Percentiles rank a stretch among this genome's conserved stretches.
These are phyloP conservation scores for Corrigiola litoralis DNA, from an alignment of 179 eudicot species.

Conservation along the genomic window DNA sequence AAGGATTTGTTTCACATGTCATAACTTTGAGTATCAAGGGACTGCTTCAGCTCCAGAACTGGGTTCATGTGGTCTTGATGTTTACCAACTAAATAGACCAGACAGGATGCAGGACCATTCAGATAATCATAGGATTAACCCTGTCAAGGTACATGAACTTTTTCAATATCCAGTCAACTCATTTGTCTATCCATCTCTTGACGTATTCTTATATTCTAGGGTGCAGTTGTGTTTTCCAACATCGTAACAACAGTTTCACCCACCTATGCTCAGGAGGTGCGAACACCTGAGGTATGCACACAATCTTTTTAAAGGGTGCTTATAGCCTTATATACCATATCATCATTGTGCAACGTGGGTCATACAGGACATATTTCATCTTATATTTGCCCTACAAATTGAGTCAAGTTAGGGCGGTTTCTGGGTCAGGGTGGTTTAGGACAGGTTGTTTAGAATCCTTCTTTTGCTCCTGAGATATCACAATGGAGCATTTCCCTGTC, in stretches of 20 bases:
- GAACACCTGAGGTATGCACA: slow-evolving; percentile 64
- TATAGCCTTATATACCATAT: too few relatives aligned
- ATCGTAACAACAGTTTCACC: slow-evolving; percentile 98
- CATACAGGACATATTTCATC: too few relatives aligned
- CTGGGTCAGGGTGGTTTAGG: too few relatives aligned
- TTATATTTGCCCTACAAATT: too few relatives aligned
- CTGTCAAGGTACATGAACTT: slow-evolving; percentile 63
- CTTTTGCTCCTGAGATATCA: too few relatives aligned
- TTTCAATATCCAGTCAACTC: not conserved
- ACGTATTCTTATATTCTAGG: slow-evolving; percentile 39
- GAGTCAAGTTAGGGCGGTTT: too few relatives aligned
- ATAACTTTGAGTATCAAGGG: slow-evolving; percentile 98
- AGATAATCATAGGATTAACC: slow-evolving; percentile 63
- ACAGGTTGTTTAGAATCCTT: too few relatives aligned
- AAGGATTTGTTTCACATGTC: slow-evolving; percentile 93
- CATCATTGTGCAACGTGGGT: too few relatives aligned
- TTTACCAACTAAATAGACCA: slow-evolving; percentile 72
- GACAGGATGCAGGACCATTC: slow-evolving; percentile 98
- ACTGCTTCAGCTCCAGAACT: slow-evolving; percentile 77
- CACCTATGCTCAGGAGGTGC: slow-evolving; percentile 88
- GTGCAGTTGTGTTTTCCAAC: slow-evolving; percentile 95
- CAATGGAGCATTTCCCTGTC: not conserved
- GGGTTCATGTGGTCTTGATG: slow-evolving; percentile 96
- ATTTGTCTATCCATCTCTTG: slow-evolving; percentile 3
- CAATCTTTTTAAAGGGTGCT: not conserved